These are phyloP conservation scores for Blastobotrys petasosporus DNA, from an alignment of 1,139 yeast species.

Conservation along the genomic window DNA sequence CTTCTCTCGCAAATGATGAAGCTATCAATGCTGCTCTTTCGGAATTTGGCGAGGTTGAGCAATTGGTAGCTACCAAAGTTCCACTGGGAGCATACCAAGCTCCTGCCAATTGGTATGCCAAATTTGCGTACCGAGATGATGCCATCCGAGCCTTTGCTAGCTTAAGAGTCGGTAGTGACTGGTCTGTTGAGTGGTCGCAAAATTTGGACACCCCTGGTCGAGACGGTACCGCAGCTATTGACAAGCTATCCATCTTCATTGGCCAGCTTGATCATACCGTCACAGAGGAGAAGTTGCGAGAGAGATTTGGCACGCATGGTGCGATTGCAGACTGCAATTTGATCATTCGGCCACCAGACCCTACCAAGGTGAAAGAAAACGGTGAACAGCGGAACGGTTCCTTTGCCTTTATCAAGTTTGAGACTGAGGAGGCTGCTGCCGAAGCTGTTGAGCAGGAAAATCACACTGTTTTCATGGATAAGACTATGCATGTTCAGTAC, in stretches of 20 bases:
- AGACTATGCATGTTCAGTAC: constrained; percentile 79
- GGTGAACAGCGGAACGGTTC: constrained; percentile 35
- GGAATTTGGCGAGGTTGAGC: constrained; percentile 70
- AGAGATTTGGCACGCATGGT: constrained; percentile 66
- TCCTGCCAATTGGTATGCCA: constrained; percentile 63
- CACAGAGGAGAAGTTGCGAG: constrained; percentile 48
- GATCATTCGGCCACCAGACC: constrained; percentile 15
- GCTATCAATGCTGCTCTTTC: constrained; percentile 40
- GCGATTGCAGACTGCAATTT: constrained; percentile 39
- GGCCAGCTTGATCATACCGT: constrained; percentile 60
- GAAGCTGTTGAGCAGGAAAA: constrained; percentile 45
- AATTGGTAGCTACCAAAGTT: constrained; percentile 37
- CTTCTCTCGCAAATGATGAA: constrained; percentile 23
- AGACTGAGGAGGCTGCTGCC: constrained; percentile 44
- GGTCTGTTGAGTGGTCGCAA: constrained; percentile 79
- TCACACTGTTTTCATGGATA: constrained; percentile 64
- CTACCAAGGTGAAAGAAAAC: not conserved
- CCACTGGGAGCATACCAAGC: constrained; percentile 14
- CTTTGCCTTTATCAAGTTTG: constrained; percentile 68
- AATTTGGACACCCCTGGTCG: constrained; percentile 41
- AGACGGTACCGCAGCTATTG: constrained; percentile 43
- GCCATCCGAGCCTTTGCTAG: constrained; percentile 79
- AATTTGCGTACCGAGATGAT: constrained; percentile 81
- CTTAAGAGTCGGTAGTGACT: constrained; percentile 24
- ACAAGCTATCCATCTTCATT: constrained; percentile 65